phyloP scores from a whole-genome alignment of 345 rosid genomes.

The Jatropha curcas region DNA sequence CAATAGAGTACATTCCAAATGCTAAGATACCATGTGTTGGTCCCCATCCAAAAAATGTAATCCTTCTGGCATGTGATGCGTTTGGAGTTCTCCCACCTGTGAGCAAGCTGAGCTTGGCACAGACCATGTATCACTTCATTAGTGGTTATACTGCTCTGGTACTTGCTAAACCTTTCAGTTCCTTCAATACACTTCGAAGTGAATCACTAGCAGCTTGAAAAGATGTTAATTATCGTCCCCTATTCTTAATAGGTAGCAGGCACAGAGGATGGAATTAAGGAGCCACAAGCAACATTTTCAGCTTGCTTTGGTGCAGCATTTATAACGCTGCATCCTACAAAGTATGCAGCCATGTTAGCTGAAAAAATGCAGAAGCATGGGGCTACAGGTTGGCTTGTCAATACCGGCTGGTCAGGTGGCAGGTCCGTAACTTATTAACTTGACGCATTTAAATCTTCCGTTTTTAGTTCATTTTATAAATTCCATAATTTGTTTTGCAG shows the following conservation, averaged over 20 bases:
- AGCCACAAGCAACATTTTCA: conserved; percentile 40
- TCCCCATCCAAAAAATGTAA: conserved; percentile 35
- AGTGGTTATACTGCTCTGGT: conserved; percentile 41
- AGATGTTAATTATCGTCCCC: neutral
- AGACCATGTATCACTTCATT: conserved; percentile 39
- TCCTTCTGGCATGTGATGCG: conserved; percentile 39
- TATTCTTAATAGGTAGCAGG: conserved; percentile 28
- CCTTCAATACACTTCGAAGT: neutral
- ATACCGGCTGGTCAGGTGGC: conserved; percentile 39
- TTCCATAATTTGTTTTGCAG: conserved; percentile 35
- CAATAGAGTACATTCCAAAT: conserved; percentile 35
- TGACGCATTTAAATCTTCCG: neutral
- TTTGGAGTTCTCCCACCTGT: conserved; percentile 42
- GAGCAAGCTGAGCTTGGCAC: conserved; percentile 39
- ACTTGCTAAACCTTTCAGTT: conserved; percentile 2
- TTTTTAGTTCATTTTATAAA: neutral
- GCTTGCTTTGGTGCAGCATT: conserved; percentile 39
- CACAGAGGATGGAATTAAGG: conserved; percentile 34
- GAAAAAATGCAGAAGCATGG: conserved; percentile 37
- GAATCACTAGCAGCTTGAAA: neutral
- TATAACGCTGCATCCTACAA: conserved; percentile 41
- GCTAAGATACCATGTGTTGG: conserved; percentile 37
- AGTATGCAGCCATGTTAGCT: conserved; percentile 38
- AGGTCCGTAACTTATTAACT: conserved; percentile 13
- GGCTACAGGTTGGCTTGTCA: conserved; percentile 39